Evolutionary conservation across 345 rosid species (phyloP).

Genomic region (Ceriops tagal): DNA sequence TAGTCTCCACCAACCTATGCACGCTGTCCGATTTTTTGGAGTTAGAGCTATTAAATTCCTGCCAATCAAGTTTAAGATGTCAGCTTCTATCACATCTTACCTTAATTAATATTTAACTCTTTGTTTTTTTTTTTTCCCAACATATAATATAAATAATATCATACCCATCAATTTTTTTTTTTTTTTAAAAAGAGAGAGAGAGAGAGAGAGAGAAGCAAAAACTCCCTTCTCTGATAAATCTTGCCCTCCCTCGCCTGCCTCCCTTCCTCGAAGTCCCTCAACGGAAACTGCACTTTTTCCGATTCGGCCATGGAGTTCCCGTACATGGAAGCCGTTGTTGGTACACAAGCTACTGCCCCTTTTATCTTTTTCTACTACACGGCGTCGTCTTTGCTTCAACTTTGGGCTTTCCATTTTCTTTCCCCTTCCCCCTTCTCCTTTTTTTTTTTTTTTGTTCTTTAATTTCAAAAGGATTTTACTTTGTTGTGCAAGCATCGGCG

Average conservation of each 20-base stretch:
- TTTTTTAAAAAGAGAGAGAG: background rate
- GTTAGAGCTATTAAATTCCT: too few relatives aligned
- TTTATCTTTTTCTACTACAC: background rate
- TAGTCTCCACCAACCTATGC: too few relatives aligned
- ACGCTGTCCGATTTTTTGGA: too few relatives aligned
- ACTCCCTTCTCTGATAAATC: background rate
- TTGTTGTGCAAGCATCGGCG: background rate
- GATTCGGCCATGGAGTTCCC: conserved; percentile 66
- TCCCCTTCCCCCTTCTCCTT: background rate
- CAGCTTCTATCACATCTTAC: too few relatives aligned
- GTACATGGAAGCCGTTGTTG: conserved; percentile 87
- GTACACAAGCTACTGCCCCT: conserved; percentile 31
- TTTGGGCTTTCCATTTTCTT: background rate
- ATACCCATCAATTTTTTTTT: too few relatives aligned
- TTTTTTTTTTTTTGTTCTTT: too few relatives aligned
- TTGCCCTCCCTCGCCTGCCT: background rate
- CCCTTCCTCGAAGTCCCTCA: background rate
- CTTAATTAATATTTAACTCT: too few relatives aligned
- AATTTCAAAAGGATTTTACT: background rate
- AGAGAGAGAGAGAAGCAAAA: background rate
- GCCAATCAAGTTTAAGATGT: too few relatives aligned
- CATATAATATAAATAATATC: too few relatives aligned
- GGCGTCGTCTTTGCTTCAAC: background rate
- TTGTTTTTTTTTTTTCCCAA: too few relatives aligned
- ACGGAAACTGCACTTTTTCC: background rate